Conservation (phyloP, 2,329 filamentous ascomycete species). For the Venturia oleaginea region DNA sequence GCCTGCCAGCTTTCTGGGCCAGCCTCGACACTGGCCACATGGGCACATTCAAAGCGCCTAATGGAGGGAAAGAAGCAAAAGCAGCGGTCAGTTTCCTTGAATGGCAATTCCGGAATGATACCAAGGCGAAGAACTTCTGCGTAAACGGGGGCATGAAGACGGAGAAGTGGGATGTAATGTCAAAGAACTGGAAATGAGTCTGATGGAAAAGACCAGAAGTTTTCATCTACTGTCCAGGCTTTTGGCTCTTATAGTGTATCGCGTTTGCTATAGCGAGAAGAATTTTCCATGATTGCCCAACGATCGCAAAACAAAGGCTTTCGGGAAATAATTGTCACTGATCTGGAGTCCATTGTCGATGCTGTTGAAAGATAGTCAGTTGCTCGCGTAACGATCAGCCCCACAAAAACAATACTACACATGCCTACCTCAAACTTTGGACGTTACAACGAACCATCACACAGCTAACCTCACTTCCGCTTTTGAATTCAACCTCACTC, state of each 20-base stretch:
- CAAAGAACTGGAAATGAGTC: not conserved
- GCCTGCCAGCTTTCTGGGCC: slow-evolving; percentile 5
- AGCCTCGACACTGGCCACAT: slow-evolving; percentile 13
- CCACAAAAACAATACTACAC: not conserved
- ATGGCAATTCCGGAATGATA: slow-evolving; percentile 10
- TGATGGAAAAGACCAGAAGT: no score
- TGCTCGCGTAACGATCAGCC: not conserved
- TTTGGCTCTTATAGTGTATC: no score
- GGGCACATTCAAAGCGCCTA: slow-evolving; percentile 11
- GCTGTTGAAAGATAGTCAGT: no score
- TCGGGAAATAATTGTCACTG: no score
- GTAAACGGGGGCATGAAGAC: not conserved
- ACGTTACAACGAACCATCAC: not conserved
- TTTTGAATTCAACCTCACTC: not conserved
- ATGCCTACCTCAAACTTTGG: not conserved
- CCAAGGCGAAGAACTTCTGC: slow-evolving; percentile 7
- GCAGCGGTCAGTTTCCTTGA: slow-evolving; percentile 11
- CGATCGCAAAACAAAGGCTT: no score
- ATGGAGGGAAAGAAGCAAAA: slow-evolving; percentile 13
- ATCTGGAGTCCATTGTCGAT: no score
- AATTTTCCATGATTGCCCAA: no score
- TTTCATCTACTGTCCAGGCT: no score
- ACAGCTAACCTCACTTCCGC: not conserved
- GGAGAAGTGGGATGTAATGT: slow-evolving; percentile 13
- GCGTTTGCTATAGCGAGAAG: no score